phyloP scores from a whole-genome alignment of 352 stramenopile species.

The Poterioochromonas sp. region DNA sequence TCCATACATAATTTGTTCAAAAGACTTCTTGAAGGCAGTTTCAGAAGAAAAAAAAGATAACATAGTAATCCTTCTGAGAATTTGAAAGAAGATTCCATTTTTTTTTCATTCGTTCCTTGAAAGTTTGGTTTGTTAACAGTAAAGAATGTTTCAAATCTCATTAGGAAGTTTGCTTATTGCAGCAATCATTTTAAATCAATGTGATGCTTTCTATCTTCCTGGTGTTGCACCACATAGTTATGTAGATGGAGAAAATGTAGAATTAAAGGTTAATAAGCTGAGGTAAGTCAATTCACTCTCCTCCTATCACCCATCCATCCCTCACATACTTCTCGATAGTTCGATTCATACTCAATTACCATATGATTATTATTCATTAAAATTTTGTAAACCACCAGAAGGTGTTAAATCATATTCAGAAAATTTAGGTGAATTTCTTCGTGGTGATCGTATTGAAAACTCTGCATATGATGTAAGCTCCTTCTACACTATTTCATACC shows the following conservation, averaged over 20 bases:
- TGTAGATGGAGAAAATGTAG: slow-evolving; percentile 49
- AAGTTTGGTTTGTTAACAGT: too few species aligned
- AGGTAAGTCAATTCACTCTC: slow-evolving; percentile 48
- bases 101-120: too few species aligned
- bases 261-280: slow-evolving; percentile 80
- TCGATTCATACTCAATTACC: slow-evolving; percentile 82
- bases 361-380: slow-evolving; percentile 94
- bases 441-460: slow-evolving; percentile 96
- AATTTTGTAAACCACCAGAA: slow-evolving; percentile 80
- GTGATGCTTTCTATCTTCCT: slow-evolving; percentile 43
- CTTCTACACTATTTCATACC: neutral
- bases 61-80: too few species aligned
- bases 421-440: slow-evolving; percentile 97
- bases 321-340: neutral
- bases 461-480: slow-evolving; percentile 72
- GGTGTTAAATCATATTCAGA: slow-evolving; percentile 89
- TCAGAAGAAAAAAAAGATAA: too few species aligned
- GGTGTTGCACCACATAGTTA: slow-evolving; percentile 40
- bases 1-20: too few species aligned
- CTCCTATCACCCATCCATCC: neutral
- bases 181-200: too few species aligned
- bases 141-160: too few species aligned
- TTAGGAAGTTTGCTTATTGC: too few species aligned
- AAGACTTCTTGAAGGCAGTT: too few species aligned
- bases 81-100: too few species aligned